Evolutionary conservation across 768 basidiomycete genomes (phyloP).

Genomic region (Rossbeevera mucosa): DNA sequence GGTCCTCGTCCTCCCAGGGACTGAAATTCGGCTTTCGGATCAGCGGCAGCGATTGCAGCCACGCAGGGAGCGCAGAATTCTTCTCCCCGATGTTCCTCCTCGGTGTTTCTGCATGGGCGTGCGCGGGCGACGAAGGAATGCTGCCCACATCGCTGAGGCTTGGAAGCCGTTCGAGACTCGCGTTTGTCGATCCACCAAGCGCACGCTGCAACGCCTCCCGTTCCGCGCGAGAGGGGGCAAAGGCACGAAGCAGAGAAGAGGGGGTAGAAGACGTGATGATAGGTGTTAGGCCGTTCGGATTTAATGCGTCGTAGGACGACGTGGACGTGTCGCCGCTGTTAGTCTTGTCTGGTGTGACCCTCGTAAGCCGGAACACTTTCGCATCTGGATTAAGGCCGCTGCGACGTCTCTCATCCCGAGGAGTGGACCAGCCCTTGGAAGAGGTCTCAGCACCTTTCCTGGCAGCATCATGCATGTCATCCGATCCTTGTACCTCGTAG

Average conservation of each 20-base stretch:
- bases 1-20: slow-evolving; percentile 77
- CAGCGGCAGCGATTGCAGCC: slow-evolving; percentile 64
- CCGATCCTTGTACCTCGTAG: slow-evolving; percentile 29
- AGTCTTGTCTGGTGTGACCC: slow-evolving; percentile 14
- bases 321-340: slow-evolving; percentile 11
- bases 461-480: slow-evolving; percentile 11
- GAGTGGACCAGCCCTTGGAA: slow-evolving; percentile 46
- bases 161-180: slow-evolving; percentile 72
- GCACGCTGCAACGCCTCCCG: slow-evolving; percentile 79
- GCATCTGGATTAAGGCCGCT: slow-evolving; percentile 82
- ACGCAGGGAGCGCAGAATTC: slow-evolving; percentile 48
- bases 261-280: slow-evolving; percentile 39
- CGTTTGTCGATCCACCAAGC: slow-evolving; percentile 68
- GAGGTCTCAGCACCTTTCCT: slow-evolving; percentile 24
- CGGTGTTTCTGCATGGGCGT: slow-evolving; percentile 38
- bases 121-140: slow-evolving; percentile 65
- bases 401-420: slow-evolving; percentile 46
- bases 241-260: slow-evolving; percentile 64
- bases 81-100: slow-evolving; percentile 21
- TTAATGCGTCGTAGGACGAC: slow-evolving; percentile 50
- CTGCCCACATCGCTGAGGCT: slow-evolving; percentile 73
- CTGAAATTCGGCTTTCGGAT: slow-evolving; percentile 71
- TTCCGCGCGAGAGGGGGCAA: slow-evolving; percentile 85
- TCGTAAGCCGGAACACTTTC: slow-evolving; percentile 68
- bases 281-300: slow-evolving; percentile 52